A percentile compares a stretch with the other conserved stretches of the same genome.
phyloP scores from a whole-genome alignment of 352 stramenopile genomes.

The Globisporangium canariense region DNA sequence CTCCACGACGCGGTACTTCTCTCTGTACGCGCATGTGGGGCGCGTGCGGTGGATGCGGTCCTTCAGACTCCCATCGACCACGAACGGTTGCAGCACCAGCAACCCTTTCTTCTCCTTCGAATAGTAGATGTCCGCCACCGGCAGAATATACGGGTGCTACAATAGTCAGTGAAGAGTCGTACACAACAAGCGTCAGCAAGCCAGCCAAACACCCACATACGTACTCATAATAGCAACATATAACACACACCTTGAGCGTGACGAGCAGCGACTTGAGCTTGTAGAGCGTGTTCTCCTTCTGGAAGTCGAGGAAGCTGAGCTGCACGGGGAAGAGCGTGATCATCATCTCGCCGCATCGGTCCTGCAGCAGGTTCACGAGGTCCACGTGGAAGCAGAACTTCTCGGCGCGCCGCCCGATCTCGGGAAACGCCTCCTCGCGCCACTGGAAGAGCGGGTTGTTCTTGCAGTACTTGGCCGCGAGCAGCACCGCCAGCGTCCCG shows the following conservation, averaged over 20 bases:
- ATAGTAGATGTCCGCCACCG: conserved; percentile 64
- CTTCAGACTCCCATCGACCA: conserved; percentile 46
- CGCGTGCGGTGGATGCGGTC: conserved; percentile 54
- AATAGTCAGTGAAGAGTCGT: background rate
- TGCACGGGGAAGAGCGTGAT: conserved; percentile 53
- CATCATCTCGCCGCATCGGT: conserved; percentile 52
- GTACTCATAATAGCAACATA: background rate
- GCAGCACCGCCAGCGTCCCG: conserved; percentile 59
- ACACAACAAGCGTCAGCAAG: background rate
- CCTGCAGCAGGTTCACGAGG: conserved; percentile 59
- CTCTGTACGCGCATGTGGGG: conserved; percentile 36
- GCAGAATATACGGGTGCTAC: conserved; percentile 64
- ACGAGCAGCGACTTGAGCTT: conserved; percentile 76
- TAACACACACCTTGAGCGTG: conserved; percentile 51
- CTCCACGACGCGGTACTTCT: conserved; percentile 50
- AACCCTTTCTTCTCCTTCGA: conserved; percentile 62
- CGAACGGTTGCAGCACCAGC: conserved; percentile 67
- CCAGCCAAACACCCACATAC: background rate
- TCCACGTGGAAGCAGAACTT: conserved; percentile 77
- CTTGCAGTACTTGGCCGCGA: conserved; percentile 71
- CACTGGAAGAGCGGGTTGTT: conserved; percentile 68
- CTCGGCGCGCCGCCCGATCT: conserved; percentile 49
- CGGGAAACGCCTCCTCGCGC: conserved; percentile 60
- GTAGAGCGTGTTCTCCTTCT: conserved; percentile 57
- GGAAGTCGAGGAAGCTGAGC: conserved; percentile 57